Conservation (phyloP, 2,329 filamentous ascomycete species). For the Fusarium sp. region DNA sequence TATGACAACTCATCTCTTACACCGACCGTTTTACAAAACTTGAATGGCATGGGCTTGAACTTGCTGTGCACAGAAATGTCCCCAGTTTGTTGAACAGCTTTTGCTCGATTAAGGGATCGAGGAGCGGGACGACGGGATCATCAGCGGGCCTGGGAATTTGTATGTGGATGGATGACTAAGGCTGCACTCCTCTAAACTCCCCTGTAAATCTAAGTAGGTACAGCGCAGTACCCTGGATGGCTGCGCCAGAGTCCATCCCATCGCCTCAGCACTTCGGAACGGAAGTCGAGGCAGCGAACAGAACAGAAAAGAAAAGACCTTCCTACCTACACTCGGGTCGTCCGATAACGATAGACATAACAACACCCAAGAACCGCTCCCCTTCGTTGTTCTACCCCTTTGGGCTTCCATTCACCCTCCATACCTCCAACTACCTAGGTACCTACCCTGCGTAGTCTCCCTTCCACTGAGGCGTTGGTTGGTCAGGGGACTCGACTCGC, state of each 20-base stretch:
- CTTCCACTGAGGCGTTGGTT: conserved; percentile 19
- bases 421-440: not conserved
- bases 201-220: not conserved
- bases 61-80: conserved; percentile 7
- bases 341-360: conserved; percentile 24
- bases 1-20: not conserved
- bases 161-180: conserved; percentile 33
- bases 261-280: conserved; percentile 12
- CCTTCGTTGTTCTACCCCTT: not conserved
- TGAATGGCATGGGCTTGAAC: not conserved
- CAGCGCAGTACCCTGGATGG: not conserved
- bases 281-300: conserved; percentile 16
- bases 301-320: conserved; percentile 1
- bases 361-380: not conserved
- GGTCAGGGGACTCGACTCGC: conserved; percentile 18
- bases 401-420: not conserved
- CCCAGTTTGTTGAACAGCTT: not conserved
- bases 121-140: conserved; percentile 20
- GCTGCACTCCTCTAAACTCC: conserved; percentile 5
- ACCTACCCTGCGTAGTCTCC: conserved; percentile 3
- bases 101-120: not conserved
- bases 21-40: not conserved
- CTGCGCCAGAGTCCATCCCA: not conserved
- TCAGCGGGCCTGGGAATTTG: conserved; percentile 28
- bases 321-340: conserved; percentile 24